phyloP scores from a whole-genome alignment of 2,329 filamentous ascomycete genomes.

The Clonostachys sp. region DNA sequence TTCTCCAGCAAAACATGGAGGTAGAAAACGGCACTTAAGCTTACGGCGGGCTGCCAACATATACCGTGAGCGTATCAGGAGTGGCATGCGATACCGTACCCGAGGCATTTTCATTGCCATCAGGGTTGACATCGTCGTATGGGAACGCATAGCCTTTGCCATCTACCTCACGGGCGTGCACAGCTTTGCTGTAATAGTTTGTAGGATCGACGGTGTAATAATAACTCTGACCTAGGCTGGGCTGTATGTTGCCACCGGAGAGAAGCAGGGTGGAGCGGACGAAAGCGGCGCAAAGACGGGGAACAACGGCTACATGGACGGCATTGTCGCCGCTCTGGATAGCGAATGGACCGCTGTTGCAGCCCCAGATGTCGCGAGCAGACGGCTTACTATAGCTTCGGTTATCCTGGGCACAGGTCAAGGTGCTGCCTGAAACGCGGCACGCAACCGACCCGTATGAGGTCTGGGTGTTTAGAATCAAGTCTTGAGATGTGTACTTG shows the following conservation, averaged over 20 bases:
- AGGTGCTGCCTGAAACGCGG: conserved; percentile 25
- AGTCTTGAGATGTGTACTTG: conserved; percentile 35
- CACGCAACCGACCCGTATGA: conserved; percentile 43
- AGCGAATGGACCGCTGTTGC: conserved; percentile 53
- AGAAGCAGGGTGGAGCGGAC: conserved; percentile 66
- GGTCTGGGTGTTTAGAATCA: conserved; percentile 50
- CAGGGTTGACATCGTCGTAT: conserved; percentile 63
- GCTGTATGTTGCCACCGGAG: conserved; percentile 25
- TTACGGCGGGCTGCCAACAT: conserved; percentile 8
- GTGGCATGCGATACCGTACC: conserved; percentile 17
- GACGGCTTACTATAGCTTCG: conserved; percentile 40
- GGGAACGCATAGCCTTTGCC: conserved; percentile 65
- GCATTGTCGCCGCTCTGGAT: conserved; percentile 30
- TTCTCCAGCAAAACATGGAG: too few relatives aligned
- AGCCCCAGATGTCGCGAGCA: conserved; percentile 45
- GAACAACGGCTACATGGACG: conserved; percentile 59
- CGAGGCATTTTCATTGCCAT: conserved; percentile 46
- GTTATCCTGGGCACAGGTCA: conserved; percentile 22
- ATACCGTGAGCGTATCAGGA: conserved; percentile 18
- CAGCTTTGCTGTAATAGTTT: conserved; percentile 64
- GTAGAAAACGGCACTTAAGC: too few relatives aligned
- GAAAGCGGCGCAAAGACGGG: conserved; percentile 69
- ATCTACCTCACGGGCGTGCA: conserved; percentile 56
- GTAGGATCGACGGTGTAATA: conserved; percentile 53
- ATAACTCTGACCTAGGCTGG: conserved; percentile 44